Evolutionary conservation across 139 green algal species (phyloP).

Genomic region (Mychonastes homosphaera): DNA sequence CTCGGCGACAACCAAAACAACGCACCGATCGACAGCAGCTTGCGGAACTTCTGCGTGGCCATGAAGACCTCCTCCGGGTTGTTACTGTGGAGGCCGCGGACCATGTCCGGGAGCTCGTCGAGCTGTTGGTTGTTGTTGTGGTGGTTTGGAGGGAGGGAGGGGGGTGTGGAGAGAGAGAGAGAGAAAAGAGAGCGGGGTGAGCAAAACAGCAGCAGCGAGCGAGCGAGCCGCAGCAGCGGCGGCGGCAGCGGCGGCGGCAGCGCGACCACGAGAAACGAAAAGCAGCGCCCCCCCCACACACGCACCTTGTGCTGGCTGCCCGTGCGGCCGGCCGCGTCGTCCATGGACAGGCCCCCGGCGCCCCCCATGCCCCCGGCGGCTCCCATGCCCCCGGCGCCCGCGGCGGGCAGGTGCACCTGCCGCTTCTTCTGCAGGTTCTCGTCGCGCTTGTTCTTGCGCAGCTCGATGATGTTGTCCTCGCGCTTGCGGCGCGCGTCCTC

Average conservation of each 20-base stretch:
- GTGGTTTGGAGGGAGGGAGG: too few relatives aligned
- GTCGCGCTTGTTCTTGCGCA: slow-evolving; percentile 95
- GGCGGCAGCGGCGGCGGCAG: too few relatives aligned
- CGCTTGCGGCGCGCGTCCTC: slow-evolving; percentile 89
- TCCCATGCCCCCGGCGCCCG: background rate
- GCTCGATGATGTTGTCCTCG: slow-evolving; percentile 93
- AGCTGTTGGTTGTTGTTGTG: too few relatives aligned
- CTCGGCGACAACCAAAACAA: too few relatives aligned
- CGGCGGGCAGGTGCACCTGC: background rate
- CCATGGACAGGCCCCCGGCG: too few relatives aligned
- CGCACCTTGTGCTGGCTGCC: background rate
- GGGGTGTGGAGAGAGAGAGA: too few relatives aligned
- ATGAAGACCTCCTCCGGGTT: slow-evolving; percentile 82
- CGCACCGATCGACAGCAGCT: slow-evolving; percentile 93
- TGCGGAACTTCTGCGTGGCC: slow-evolving; percentile 92
- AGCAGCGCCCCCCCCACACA: too few relatives aligned
- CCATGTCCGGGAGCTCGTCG: slow-evolving; percentile 88
- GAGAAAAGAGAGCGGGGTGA: background rate
- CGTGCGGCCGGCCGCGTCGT: too few relatives aligned
- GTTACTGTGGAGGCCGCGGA: slow-evolving; percentile 72
- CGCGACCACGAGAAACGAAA: too few relatives aligned
- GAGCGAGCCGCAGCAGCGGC: background rate
- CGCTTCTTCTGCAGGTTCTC: slow-evolving; percentile 96
- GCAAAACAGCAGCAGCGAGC: background rate
- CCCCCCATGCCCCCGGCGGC: slow-evolving; percentile 38